phyloP scores from a whole-genome alignment of 345 rosid species.

The Euphorbia peplus region DNA sequence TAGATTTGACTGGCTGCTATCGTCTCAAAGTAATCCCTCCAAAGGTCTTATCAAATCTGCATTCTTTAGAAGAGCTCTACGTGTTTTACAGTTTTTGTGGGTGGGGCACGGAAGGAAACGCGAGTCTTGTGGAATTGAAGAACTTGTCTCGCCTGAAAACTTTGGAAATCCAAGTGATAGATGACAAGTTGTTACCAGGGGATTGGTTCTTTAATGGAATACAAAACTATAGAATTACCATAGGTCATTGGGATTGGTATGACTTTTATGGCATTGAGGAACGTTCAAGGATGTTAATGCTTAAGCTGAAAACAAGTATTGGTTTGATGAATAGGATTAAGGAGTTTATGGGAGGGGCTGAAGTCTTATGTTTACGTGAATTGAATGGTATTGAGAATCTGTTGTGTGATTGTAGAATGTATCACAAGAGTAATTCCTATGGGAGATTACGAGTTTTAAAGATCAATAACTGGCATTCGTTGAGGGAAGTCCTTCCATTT shows the following conservation, averaged over 20 bases:
- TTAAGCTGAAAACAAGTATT: not conserved
- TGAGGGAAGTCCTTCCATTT: not conserved
- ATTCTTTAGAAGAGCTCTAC: not conserved
- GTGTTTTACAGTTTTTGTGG: not conserved
- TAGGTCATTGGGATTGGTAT: not conserved
- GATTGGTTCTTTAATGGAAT: not conserved
- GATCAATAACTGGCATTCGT: not conserved
- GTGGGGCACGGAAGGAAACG: not conserved
- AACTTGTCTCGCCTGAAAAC: too few relatives aligned
- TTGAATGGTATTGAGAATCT: not conserved
- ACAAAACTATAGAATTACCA: not conserved
- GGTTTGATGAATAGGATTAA: not conserved
- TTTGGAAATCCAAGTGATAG: not conserved
- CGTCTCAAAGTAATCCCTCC: not conserved
- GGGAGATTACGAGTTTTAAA: not conserved
- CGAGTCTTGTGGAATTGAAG: too few relatives aligned
- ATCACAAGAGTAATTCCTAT: constrained; percentile 2
- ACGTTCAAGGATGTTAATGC: not conserved
- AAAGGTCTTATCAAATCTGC: not conserved
- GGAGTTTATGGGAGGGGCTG: too few relatives aligned
- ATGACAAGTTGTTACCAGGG: not conserved
- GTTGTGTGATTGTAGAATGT: too few relatives aligned
- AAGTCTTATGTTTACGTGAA: not conserved
- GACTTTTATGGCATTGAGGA: not conserved
- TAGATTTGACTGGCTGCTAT: too few relatives aligned